Conservation (phyloP, 2,329 filamentous ascomycete species). For the Helicocarpus griseus region DNA sequence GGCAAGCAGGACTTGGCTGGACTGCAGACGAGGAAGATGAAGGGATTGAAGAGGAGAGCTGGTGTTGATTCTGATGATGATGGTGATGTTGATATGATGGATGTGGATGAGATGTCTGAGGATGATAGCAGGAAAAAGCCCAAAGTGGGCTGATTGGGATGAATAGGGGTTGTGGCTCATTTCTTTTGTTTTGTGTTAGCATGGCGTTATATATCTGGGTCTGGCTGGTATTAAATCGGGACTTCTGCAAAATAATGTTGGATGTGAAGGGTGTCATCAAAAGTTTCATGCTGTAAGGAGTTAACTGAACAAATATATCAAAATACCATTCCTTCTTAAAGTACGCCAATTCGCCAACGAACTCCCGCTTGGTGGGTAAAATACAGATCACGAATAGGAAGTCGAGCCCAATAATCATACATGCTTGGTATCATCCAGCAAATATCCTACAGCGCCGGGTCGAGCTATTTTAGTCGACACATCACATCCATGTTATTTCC, state of each 20-base stretch:
- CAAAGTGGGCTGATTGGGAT: conserved; percentile 8
- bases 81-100: conserved; percentile 40
- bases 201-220: conserved; percentile 9
- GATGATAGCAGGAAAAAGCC: conserved; percentile 25
- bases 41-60: conserved; percentile 81
- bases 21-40: conserved; percentile 97
- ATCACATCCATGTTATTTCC: no score
- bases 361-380: background rate
- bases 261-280: background rate
- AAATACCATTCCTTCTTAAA: background rate
- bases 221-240: background rate
- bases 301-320: background rate
- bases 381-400: background rate
- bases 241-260: background rate
- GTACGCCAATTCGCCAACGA: background rate
- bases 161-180: background rate
- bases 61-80: conserved; percentile 50
- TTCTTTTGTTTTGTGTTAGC: conserved; percentile 4
- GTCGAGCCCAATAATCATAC: background rate
- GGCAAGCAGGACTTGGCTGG: conserved; percentile 79
- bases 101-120: conserved; percentile 31
- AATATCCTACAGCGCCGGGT: no score
- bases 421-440: background rate
- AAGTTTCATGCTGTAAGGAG: background rate
- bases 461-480: no score